Evolutionary conservation across 306 rosid genomes (phyloP), one percentile per base, ranked within the genome.

Genomic region (Canavalia ensiformis): DNA sequence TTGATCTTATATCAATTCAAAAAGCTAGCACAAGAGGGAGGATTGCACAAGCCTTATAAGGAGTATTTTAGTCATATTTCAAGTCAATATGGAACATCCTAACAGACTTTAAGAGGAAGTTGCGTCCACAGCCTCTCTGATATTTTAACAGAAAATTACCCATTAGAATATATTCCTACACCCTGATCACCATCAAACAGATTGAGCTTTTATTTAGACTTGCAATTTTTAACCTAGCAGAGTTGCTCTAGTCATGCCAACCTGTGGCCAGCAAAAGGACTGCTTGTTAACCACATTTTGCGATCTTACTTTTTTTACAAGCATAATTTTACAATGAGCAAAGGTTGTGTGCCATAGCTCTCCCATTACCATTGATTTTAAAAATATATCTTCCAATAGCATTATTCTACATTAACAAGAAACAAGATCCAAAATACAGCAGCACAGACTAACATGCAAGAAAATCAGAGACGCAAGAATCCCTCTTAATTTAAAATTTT

Each of bases 381-480:
- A 60, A 30, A 56, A 59, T 2, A 33, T 10, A 64, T 4, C 39
- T 4, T 45, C 1, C 62, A 50, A 31, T 34, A 34, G 51, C 68
- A 63, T 63, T 73, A 52, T 41, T 73, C 50, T 47, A 52, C 46
- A 37, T 13, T 54, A 46, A 39, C 65, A 34, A 37, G 35, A 39
- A 63, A 25, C 44, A 54, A 37, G 33, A 46, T 64, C 57, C 45
- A 64, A 68, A 41, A 65, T 18, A 18, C 25, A 11, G 10, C 6
- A 44, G 50, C 57, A 67, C 47, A 67, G 31, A 30, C 70, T n/a
- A 30, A 44, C 35, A 3, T 30, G 59, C 49, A 47, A 47, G 25
- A 46, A 76, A 62, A 75, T 62, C 80, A 75, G 62, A 29, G 57
- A 75, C 55, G 37, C 7, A 29, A 65, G 31, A 64, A 70, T 46